A percentile compares a stretch with the other conserved stretches of the same genome.
Conservation (phyloP, 495 filamentous ascomycete genomes). For the Parachaetomium inaequale region DNA sequence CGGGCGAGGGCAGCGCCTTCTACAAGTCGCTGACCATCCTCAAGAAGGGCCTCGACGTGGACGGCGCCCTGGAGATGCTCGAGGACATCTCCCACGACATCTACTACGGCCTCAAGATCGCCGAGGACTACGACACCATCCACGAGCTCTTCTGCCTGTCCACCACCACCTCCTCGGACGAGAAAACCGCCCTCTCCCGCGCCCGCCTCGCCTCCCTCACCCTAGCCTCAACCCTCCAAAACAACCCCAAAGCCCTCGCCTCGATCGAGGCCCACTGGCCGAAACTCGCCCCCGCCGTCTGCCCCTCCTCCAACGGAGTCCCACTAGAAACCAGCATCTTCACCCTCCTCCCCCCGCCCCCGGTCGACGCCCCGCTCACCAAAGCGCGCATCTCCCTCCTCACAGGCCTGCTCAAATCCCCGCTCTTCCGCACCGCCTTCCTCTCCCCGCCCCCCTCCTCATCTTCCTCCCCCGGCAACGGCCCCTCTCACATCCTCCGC, state of each 20-base stretch:
- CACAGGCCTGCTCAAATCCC: slow-evolving; percentile 43
- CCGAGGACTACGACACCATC: slow-evolving; percentile 46
- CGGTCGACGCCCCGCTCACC: slow-evolving; percentile 9
- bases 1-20: slow-evolving; percentile 34
- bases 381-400: slow-evolving; percentile 41
- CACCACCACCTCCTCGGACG: slow-evolving; percentile 17
- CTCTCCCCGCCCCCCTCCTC: slow-evolving; percentile 37
- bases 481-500: slow-evolving; percentile 46
- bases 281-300: slow-evolving; percentile 22
- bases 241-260: slow-evolving; percentile 58
- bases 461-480: slow-evolving; percentile 7
- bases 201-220: slow-evolving; percentile 50
- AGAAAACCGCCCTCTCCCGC: slow-evolving; percentile 23
- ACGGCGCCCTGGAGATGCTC: slow-evolving; percentile 48
- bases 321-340: slow-evolving; percentile 20
- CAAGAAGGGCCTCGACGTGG: slow-evolving; percentile 38
- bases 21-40: slow-evolving; percentile 42
- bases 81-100: slow-evolving; percentile 61
- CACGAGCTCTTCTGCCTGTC: slow-evolving; percentile 45
- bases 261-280: slow-evolving; percentile 45
- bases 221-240: slow-evolving; percentile 54
- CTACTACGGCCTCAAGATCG: slow-evolving; percentile 64
- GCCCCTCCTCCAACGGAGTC: slow-evolving; percentile 11
- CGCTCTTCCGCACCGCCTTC: slow-evolving; percentile 49
- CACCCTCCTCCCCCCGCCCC: slow-evolving; percentile 28